phyloP scores from a whole-genome alignment of 345 rosid species.

The Eutrema yunnanense region DNA sequence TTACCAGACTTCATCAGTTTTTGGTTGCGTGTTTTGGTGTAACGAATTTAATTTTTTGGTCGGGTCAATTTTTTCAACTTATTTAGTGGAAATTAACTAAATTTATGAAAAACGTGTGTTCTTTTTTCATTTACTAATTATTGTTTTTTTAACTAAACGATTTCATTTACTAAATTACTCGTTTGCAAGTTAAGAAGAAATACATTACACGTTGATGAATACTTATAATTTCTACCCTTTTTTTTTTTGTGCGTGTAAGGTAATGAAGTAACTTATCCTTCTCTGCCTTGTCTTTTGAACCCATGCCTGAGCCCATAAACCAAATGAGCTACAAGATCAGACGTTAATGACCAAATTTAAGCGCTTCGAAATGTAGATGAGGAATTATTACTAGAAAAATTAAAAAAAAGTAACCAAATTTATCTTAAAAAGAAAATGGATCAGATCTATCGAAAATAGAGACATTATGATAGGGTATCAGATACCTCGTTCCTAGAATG shows the following conservation, averaged over 20 bases:
- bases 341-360: neutral
- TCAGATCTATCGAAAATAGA: neutral
- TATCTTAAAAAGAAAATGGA: neutral
- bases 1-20: constrained; percentile 31
- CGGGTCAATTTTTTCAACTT: constrained; percentile 22
- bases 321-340: too few relatives aligned
- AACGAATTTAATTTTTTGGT: constrained; percentile 22
- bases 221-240: too few relatives aligned
- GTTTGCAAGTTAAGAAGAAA: neutral
- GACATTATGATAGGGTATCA: neutral
- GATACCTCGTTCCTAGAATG: neutral
- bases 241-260: too few relatives aligned
- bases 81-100: neutral
- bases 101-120: neutral
- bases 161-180: neutral
- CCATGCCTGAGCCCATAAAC: too few relatives aligned
- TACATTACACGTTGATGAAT: neutral
- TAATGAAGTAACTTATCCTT: too few relatives aligned
- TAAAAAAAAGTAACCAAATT: too few relatives aligned
- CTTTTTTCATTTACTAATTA: neutral
- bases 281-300: too few relatives aligned
- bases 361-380: neutral
- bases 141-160: too few relatives aligned
- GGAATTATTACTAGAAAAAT: neutral
- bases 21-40: constrained; percentile 23